Conservation (phyloP, 495 filamentous ascomycete species). For the Margaritispora aquatica region DNA sequence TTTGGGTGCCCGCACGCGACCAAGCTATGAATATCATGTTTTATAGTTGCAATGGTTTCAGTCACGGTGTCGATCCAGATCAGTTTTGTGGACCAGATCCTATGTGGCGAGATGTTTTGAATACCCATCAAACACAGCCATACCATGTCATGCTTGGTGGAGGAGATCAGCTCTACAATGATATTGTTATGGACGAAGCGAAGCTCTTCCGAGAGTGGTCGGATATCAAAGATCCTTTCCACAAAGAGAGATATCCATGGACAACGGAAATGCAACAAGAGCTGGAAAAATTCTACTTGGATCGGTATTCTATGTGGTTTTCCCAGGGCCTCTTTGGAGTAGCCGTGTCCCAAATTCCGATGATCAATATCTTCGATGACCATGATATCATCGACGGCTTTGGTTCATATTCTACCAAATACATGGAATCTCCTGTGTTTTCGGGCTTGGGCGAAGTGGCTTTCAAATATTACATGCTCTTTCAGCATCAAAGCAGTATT, state of each 20-base stretch:
- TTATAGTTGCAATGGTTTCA: slow-evolving; percentile 95
- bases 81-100: slow-evolving; percentile 88
- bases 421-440: slow-evolving; percentile 89
- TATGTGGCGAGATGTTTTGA: slow-evolving; percentile 92
- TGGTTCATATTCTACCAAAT: slow-evolving; percentile 86
- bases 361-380: slow-evolving; percentile 97
- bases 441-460: slow-evolving; percentile 83
- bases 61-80: slow-evolving; percentile 67
- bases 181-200: slow-evolving; percentile 68
- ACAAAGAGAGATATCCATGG: slow-evolving; percentile 71
- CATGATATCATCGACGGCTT: slow-evolving; percentile 98
- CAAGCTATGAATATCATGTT: slow-evolving; percentile 99
- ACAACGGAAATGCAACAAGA: slow-evolving; percentile 74
- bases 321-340: slow-evolving; percentile 90
- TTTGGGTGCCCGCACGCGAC: slow-evolving; percentile 86
- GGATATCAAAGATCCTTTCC: slow-evolving; percentile 67
- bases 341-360: slow-evolving; percentile 90
- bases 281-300: slow-evolving; percentile 78
- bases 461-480: slow-evolving; percentile 97
- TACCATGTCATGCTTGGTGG: slow-evolving; percentile 99
- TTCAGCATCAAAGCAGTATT: slow-evolving; percentile 86
- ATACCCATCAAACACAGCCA: slow-evolving; percentile 83
- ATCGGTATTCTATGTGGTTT: slow-evolving; percentile 87
- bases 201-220: slow-evolving; percentile 75
- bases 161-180: slow-evolving; percentile 96